A percentile compares a stretch with the other conserved stretches of the same genome.
phyloP scores from a whole-genome alignment of 2,329 filamentous ascomycete genomes.

The Aspergillus sp. region DNA sequence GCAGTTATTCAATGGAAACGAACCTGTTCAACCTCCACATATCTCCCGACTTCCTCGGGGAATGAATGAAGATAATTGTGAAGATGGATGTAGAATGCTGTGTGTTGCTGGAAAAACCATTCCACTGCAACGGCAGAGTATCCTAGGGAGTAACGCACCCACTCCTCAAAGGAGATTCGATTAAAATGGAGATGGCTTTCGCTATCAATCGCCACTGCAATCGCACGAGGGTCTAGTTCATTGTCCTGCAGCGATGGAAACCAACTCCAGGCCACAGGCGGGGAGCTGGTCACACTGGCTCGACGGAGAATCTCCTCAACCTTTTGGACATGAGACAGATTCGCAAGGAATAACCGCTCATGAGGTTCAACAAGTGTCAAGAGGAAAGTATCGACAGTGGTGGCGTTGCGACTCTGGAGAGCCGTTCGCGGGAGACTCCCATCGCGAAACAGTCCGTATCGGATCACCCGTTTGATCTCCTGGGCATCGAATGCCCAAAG shows the following conservation, averaged over 20 bases:
- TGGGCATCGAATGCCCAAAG: conserved; percentile 35
- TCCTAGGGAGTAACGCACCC: conserved; percentile 34
- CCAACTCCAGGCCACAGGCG: conserved; percentile 31
- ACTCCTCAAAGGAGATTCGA: conserved; percentile 34
- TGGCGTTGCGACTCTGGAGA: conserved; percentile 27
- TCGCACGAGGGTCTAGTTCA: conserved; percentile 14
- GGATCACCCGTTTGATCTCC: conserved; percentile 33
- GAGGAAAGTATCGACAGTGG: conserved; percentile 30
- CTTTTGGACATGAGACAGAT: conserved; percentile 31
- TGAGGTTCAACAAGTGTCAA: conserved; percentile 20
- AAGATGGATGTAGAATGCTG: conserved; percentile 29
- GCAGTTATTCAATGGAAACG: background rate
- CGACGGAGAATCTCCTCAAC: conserved; percentile 36
- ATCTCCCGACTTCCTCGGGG: conserved; percentile 26
- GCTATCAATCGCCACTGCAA: conserved; percentile 31
- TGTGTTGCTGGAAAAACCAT: conserved; percentile 37
- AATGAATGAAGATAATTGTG: conserved; percentile 25
- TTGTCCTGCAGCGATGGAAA: conserved; percentile 22
- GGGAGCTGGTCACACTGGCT: conserved; percentile 18
- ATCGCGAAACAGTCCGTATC: conserved; percentile 33
- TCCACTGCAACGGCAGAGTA: conserved; percentile 29
- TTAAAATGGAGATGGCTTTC: conserved; percentile 38
- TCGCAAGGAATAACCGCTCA: conserved; percentile 20
- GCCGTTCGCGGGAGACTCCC: conserved; percentile 29
- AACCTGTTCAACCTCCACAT: conserved; percentile 34